Evolutionary conservation across 257 asterid species (phyloP).

Genomic region (Knoxia roxburghii): DNA sequence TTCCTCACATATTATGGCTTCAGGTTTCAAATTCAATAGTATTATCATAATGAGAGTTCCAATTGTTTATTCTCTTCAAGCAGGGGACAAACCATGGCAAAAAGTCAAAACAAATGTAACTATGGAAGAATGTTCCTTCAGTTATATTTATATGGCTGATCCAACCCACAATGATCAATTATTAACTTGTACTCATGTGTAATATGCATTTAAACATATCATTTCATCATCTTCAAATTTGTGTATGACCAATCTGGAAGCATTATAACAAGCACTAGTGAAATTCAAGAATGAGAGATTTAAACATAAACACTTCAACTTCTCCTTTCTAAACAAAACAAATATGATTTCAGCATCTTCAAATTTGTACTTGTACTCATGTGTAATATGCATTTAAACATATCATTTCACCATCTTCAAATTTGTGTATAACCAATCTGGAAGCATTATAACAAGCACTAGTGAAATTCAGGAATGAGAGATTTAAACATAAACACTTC

Average conservation of each 20-base stretch:
- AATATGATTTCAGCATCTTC: too few species aligned
- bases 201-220: not conserved
- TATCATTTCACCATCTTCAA: not conserved
- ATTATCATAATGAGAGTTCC: not conserved
- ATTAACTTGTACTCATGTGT: not conserved
- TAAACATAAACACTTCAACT: not conserved
- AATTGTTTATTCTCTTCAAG: not conserved
- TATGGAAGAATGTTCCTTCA: too few species aligned
- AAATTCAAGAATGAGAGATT: not conserved
- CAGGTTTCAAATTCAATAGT: not conserved
- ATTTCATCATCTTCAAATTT: not conserved
- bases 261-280: not conserved
- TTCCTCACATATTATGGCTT: not conserved
- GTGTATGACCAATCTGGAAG: not conserved
- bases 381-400: not conserved
- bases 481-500: not conserved
- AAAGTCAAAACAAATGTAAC: not conserved
- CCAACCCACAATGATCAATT: not conserved
- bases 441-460: not conserved
- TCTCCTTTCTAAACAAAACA: not conserved
- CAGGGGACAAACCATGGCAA: not conserved
- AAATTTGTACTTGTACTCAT: too few species aligned
- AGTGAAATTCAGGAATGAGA: not conserved
- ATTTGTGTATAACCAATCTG: not conserved
- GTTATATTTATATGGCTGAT: too few species aligned